Conservation (phyloP, 2,329 filamentous ascomycete genomes). For the Ceratocystis variospora region DNA sequence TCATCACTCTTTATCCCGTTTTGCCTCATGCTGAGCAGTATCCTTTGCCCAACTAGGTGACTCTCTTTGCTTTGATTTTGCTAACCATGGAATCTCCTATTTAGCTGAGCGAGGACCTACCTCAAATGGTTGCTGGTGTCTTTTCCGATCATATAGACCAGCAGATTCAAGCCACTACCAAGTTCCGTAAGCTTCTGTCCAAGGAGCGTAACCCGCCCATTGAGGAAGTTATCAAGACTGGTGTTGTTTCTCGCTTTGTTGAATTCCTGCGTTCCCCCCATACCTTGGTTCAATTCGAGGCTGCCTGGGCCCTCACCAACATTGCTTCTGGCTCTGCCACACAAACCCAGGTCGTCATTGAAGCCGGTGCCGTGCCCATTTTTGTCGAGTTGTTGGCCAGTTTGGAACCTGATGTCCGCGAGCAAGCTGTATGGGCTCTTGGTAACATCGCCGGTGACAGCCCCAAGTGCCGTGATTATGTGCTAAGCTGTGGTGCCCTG, state of each 20-base stretch:
- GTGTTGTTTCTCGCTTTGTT: slow-evolving; percentile 92
- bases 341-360: slow-evolving; percentile 97
- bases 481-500: slow-evolving; percentile 78
- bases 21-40: background rate
- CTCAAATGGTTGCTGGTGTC: slow-evolving; percentile 93
- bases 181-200: slow-evolving; percentile 93
- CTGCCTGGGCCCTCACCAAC: slow-evolving; percentile 97
- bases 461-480: slow-evolving; percentile 93
- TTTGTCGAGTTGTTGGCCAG: slow-evolving; percentile 93
- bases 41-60: background rate
- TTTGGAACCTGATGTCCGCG: slow-evolving; percentile 92
- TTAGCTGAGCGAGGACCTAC: slow-evolving; percentile 93
- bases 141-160: slow-evolving; percentile 98
- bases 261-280: slow-evolving; percentile 96
- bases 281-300: slow-evolving; percentile 96
- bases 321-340: slow-evolving; percentile 94
- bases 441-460: slow-evolving; percentile 99
- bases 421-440: slow-evolving; percentile 96
- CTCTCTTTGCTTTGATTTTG: background rate
- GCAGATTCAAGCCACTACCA: slow-evolving; percentile 94
- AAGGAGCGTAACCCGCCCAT: slow-evolving; percentile 99
- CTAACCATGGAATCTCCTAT: background rate
- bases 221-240: slow-evolving; percentile 98
- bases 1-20: background rate
- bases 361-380: slow-evolving; percentile 93